Evolutionary conservation across 176 grass and related monocot genomes (phyloP).

Genomic region (Carex myosuroides): DNA sequence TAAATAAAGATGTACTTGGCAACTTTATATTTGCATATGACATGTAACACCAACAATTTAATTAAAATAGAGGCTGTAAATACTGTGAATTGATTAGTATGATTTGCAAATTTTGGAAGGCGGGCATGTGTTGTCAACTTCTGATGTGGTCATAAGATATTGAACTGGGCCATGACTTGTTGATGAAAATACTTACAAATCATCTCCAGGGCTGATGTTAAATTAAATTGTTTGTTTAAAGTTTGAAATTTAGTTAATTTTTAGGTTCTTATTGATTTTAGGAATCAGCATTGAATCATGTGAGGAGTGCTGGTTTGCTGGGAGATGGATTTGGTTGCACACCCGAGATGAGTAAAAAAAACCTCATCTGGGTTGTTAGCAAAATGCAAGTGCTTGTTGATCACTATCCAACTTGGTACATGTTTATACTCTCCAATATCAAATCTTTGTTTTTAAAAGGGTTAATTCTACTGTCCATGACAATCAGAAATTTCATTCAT

Average conservation of each 20-base stretch:
- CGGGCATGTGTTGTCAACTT: not conserved
- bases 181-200: not conserved
- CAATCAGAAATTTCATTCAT: not conserved
- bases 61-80: not conserved
- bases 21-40: not conserved
- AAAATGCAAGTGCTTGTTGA: constrained; percentile 83
- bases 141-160: not conserved
- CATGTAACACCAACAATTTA: not conserved
- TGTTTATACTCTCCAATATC: not conserved
- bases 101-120: not conserved
- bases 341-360: constrained; percentile 88
- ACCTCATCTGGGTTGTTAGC: constrained; percentile 98
- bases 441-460: not conserved
- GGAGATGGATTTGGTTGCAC: constrained; percentile 94
- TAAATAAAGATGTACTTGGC: not conserved
- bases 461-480: not conserved
- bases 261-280: not conserved
- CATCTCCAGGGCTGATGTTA: not conserved
- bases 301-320: constrained; percentile 63
- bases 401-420: constrained; percentile 91
- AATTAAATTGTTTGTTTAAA: not conserved
- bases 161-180: not conserved
- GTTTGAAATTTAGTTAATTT: not conserved
- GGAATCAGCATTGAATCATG: constrained; percentile 84
- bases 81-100: not conserved